These are phyloP conservation scores for Trichoderma breve DNA, from an alignment of 2,329 filamentous ascomycete genomes.

Conservation along the genomic window DNA sequence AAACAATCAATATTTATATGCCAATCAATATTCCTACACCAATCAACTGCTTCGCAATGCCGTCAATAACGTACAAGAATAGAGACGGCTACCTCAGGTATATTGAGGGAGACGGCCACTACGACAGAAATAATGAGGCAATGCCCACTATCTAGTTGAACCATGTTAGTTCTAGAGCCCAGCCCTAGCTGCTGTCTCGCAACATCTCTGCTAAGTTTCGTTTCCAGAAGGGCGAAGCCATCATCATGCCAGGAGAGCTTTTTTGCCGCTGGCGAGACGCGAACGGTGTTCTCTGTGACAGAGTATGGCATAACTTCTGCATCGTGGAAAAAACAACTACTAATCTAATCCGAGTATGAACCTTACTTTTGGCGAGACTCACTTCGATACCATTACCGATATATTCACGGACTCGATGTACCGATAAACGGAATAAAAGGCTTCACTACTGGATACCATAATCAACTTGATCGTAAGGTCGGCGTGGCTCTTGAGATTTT, in stretches of 20 bases:
- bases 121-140: neutral
- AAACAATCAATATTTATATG: neutral
- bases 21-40: too few relatives aligned
- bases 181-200: neutral
- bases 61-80: neutral
- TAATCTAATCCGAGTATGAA: neutral
- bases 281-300: neutral
- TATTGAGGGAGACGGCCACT: neutral
- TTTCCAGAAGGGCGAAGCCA: neutral
- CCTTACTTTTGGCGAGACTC: neutral
- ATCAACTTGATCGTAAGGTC: neutral
- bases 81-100: neutral
- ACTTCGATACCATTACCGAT: neutral
- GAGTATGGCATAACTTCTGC: neutral
- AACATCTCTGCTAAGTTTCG: neutral
- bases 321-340: neutral
- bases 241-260: neutral
- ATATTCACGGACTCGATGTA: accelerated
- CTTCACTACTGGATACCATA: neutral
- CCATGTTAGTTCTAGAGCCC: neutral
- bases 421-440: neutral
- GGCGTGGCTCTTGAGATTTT: neutral
- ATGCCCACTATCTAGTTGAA: neutral
- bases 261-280: neutral
- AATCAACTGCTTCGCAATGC: neutral